Evolutionary conservation across 345 rosid species (phyloP), one percentile per base, ranked within the genome.

Genomic region (Salix suchowensis): DNA sequence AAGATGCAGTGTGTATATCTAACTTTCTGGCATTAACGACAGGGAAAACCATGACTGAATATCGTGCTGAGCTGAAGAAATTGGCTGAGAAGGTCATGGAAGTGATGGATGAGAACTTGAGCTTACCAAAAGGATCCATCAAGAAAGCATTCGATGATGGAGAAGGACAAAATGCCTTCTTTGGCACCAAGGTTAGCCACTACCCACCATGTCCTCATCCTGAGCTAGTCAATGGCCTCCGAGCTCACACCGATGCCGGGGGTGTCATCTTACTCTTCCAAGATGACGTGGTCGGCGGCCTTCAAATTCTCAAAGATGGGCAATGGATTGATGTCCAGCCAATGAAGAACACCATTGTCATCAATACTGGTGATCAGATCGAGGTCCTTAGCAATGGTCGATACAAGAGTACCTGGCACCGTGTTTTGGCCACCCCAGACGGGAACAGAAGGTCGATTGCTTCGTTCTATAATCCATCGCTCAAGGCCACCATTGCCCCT

Each of bases 171-270:
- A 85, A 68, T 19, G 91, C 91, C 73, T 92, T 89, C 84, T 91
- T 89, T 21, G 97, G 95, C 2, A 92, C 97, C 65, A 92, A 92
- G 77, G 97, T 95, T 15, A 89, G 96, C 79, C 97, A 95, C 83
- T 95, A 95, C 79, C 98, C 98, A 11, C 96, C 98, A 18, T 95
- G 98, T 77, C 96, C 98, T 42, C 86, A 81, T 46, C 97, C 97
- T 0, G 91, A 93, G 81, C 87, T 77, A 0, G 88, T 89, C 39
- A 80, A 69, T 34, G 98, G 98, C 28, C 97, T 95, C 34, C 77
- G 98, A 64, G 88, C 97, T 60, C 97, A 95, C 87, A 95, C 98
- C 1, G 98, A 95, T 75, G 98, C 98, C 0, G 98, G 98, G 4
- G 98, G 97, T 0, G 88, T 95, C n/a, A 90, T 95, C 83, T 74